Percentiles rank a stretch among this genome's conserved stretches.
Conservation (phyloP, 345 rosid species). For the Rhodomyrtus tomentosa region DNA sequence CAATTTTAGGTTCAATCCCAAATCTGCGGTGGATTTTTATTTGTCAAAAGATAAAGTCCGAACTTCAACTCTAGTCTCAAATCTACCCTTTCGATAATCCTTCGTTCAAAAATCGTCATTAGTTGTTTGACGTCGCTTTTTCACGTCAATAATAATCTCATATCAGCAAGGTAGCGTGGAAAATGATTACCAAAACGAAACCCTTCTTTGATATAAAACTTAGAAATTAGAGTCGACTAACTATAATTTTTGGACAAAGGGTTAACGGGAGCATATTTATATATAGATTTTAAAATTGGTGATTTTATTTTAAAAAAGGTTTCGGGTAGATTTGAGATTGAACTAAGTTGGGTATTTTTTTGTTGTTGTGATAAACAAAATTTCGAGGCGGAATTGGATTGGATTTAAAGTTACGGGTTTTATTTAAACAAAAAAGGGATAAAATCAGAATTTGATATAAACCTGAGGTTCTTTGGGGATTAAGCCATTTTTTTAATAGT, state of each 20-base stretch:
- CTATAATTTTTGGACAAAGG: not conserved
- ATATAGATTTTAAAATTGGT: not conserved
- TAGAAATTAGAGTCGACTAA: not conserved
- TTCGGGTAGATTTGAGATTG: not conserved
- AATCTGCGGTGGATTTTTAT: too few relatives aligned
- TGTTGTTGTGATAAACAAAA: not conserved
- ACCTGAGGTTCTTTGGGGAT: not conserved
- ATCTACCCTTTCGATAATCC: not conserved
- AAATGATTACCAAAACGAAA: not conserved
- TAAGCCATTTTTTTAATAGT: not conserved
- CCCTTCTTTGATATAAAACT: not conserved
- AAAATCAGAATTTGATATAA: rapidly evolving
- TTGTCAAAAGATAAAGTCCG: not conserved
- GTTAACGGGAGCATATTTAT: not conserved
- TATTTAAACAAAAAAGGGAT: not conserved
- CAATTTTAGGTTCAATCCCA: too few relatives aligned
- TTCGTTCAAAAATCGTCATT: not conserved
- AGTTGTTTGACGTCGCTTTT: not conserved
- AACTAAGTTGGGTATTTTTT: not conserved
- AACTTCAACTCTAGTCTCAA: not conserved
- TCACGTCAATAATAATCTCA: too few relatives aligned
- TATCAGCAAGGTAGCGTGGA: not conserved
- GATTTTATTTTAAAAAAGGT: not conserved
- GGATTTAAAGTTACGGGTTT: not conserved
- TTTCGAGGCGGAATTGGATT: not conserved